A percentile compares a stretch with the other conserved stretches of the same genome.
Evolutionary conservation across 495 filamentous ascomycete genomes (phyloP).

Genomic region (Penicillium nucicola): DNA sequence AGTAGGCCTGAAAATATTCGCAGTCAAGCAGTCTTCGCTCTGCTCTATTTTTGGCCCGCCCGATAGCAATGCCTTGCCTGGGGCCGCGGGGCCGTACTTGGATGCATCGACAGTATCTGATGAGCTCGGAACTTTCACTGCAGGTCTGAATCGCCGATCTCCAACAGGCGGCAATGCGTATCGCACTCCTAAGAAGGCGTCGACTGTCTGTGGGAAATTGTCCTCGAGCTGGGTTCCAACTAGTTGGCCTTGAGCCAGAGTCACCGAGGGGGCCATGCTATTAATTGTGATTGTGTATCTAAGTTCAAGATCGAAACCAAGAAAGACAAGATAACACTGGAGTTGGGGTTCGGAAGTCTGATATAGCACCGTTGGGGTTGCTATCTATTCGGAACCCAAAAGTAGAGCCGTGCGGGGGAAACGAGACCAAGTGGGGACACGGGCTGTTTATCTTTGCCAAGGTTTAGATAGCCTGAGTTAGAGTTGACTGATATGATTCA

Average conservation of each 20-base stretch:
- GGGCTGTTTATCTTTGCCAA: constrained; percentile 3
- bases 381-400: constrained; percentile 13
- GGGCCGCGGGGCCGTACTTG: constrained; percentile 27
- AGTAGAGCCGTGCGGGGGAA: constrained; percentile 22
- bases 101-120: constrained; percentile 39
- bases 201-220: constrained; percentile 43
- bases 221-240: constrained; percentile 44
- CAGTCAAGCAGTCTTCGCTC: constrained; percentile 53
- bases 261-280: constrained; percentile 28
- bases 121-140: constrained; percentile 34
- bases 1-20: constrained; percentile 50
- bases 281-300: constrained; percentile 3
- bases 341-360: background rate
- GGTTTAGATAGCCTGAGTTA: no score
- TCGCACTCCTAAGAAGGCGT: constrained; percentile 60
- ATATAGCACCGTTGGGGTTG: background rate
- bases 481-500: background rate
- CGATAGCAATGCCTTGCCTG: constrained; percentile 22
- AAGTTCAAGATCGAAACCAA: background rate
- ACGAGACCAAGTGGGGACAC: constrained; percentile 10
- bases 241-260: constrained; percentile 52
- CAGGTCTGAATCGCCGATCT: constrained; percentile 53
- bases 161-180: constrained; percentile 56
- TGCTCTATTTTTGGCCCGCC: constrained; percentile 30
- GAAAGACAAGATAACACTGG: background rate